A percentile compares a stretch with the other conserved stretches of the same genome.
Evolutionary conservation across 83 land plant species (phyloP).

Genomic region (Picea abies): DNA sequence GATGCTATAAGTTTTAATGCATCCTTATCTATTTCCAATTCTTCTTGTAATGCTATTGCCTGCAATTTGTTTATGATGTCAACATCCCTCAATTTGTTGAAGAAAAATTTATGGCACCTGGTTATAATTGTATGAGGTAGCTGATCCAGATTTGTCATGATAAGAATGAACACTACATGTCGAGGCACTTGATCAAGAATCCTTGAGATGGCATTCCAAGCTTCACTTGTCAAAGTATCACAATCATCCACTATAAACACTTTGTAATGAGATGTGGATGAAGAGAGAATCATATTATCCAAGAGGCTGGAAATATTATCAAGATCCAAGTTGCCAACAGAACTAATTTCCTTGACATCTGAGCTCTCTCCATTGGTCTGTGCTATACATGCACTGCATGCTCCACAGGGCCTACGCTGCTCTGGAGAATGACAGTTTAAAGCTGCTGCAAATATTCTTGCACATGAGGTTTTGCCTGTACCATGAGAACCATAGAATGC

Average conservation of each 20-base stretch:
- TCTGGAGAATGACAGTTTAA: constrained; percentile 69
- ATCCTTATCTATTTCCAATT: constrained; percentile 72
- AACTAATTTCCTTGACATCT: constrained; percentile 56
- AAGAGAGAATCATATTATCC: constrained; percentile 30
- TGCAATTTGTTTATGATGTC: constrained; percentile 73
- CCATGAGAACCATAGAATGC: constrained; percentile 90
- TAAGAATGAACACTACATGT: constrained; percentile 67
- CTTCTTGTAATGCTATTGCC: constrained; percentile 65
- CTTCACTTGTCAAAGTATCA: constrained; percentile 57
- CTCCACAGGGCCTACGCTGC: constrained; percentile 75
- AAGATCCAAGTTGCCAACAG: constrained; percentile 48
- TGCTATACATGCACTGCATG: constrained; percentile 64
- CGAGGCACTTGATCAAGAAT: constrained; percentile 76
- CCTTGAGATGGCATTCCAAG: constrained; percentile 72
- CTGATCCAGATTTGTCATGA: constrained; percentile 58
- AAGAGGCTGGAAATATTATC: constrained; percentile 42
- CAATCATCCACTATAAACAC: constrained; percentile 82
- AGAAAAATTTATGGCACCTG: constrained; percentile 84
- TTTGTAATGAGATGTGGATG: constrained; percentile 35
- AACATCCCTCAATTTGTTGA: constrained; percentile 76
- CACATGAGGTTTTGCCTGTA: constrained; percentile 85
- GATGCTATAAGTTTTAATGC: constrained; percentile 83
- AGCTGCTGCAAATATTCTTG: constrained; percentile 78
- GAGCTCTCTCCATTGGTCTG: constrained; percentile 46
- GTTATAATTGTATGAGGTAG: constrained; percentile 73